Base-by-base conservation (phyloP, 495 filamentous ascomycete species). In the Podospora comata region DNA sequence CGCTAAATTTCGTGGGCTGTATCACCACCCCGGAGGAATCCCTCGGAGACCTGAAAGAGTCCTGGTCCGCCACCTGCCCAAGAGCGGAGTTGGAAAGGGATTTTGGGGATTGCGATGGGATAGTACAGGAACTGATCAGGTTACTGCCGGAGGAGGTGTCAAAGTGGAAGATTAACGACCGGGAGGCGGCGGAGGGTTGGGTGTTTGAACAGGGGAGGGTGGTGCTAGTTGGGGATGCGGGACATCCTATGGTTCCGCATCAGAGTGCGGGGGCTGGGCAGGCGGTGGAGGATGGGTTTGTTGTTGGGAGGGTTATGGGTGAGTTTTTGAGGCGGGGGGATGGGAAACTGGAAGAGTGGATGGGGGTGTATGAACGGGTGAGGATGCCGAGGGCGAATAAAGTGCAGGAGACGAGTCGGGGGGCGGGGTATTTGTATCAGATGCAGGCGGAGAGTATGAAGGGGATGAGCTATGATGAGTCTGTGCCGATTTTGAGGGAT, bases 1-100 rank as follows among this genome's bases (percentile, higher is more conserved):
- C 82, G 0, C 60, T 87, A 55, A 86, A 87, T 70, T 75, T 85
- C 4, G 83, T 84, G 0, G 83, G 77, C 0, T 86, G 86, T 67
- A 72, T 79, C 3, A 67, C 63, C 60, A 72, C 73, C 2, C 77
- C 82, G 34, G 71, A 74, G 55, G 62, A 65, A 2, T 62, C 65
- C 4, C 64, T 78, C 1, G 67, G 64, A 0, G 77, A 72, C 18
- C 64, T 76, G 2, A 66, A 66, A 48, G 79, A 80, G 64, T 78
- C 74, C 70, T 80, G 78, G 79, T 76, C 71, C 0, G 69, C 65
- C n/a, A 76, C 73, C 2, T 80, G 77, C 56, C 68, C 76, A 13
- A 32, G 69, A n/a, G 56, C 63, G 20, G 76, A 81, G n/a, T 68
- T 80, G 1, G 69, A 73, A 48, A 67, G 66, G 9, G 78, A 80